These are phyloP conservation scores for Exophiala sp. DNA, from an alignment of 2,329 filamentous ascomycete genomes.

Conservation along the genomic window DNA sequence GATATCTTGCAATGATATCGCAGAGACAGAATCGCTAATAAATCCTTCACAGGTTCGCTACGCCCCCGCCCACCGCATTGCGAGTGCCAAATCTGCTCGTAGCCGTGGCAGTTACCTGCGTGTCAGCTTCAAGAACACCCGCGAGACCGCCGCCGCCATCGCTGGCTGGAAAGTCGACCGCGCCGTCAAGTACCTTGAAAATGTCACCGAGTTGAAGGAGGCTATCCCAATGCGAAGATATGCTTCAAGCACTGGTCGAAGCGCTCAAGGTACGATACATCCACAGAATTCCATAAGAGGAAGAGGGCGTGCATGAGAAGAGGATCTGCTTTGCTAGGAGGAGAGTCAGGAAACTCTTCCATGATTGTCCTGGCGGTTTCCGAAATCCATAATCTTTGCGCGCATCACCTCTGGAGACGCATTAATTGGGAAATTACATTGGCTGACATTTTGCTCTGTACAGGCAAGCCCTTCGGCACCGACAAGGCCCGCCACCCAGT, in stretches of 20 bases:
- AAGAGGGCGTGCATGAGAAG: conserved; percentile 7
- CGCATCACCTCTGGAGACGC: background rate
- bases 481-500: conserved; percentile 97
- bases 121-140: conserved; percentile 99
- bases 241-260: conserved; percentile 90
- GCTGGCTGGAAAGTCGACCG: conserved; percentile 98
- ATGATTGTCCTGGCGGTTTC: background rate
- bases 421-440: background rate
- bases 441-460: conserved; percentile 23
- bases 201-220: conserved; percentile 96
- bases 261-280: conserved; percentile 81
- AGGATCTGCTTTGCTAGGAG: background rate
- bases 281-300: conserved; percentile 31
- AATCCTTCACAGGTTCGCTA: conserved; percentile 71
- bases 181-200: conserved; percentile 94
- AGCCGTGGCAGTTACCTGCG: conserved; percentile 98
- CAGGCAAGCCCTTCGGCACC: conserved; percentile 99
- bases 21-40: conserved; percentile 10
- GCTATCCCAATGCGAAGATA: conserved; percentile 98
- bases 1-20: background rate
- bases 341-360: too few relatives aligned
- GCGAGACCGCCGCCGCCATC: conserved; percentile 98
- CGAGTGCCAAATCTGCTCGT: conserved; percentile 89
- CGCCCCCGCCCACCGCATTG: conserved; percentile 78
- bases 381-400: background rate